These are phyloP conservation scores for Globisporangium alternatum DNA, from an alignment of 352 stramenopile species.

Conservation along the genomic window DNA sequence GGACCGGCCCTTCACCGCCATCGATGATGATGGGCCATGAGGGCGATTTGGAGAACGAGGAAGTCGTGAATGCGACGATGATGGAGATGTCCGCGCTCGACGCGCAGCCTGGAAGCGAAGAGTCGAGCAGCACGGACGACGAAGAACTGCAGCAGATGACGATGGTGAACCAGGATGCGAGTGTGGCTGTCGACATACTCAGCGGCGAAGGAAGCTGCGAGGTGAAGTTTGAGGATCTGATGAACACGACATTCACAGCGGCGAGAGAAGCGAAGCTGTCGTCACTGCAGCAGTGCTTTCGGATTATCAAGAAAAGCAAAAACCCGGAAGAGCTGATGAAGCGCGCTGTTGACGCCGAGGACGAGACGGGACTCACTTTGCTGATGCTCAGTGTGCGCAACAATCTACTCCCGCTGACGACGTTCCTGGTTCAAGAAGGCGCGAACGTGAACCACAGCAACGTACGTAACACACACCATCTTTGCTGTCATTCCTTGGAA, in stretches of 20 bases:
- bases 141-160: slow-evolving; percentile 73
- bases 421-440: slow-evolving; percentile 60
- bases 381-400: slow-evolving; percentile 79
- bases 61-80: slow-evolving; percentile 19
- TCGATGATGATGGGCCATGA: slow-evolving; percentile 6
- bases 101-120: slow-evolving; percentile 33
- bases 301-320: slow-evolving; percentile 46
- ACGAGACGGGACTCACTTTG: slow-evolving; percentile 79
- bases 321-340: slow-evolving; percentile 50
- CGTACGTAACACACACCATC: slow-evolving; percentile 32
- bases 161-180: slow-evolving; percentile 48
- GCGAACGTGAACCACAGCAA: slow-evolving; percentile 83
- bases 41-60: slow-evolving; percentile 15
- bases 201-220: slow-evolving; percentile 38
- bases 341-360: slow-evolving; percentile 52
- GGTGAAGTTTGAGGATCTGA: slow-evolving; percentile 61
- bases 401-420: slow-evolving; percentile 53
- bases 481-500: slow-evolving; percentile 3
- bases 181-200: slow-evolving; percentile 18
- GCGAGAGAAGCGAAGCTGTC: slow-evolving; percentile 46
- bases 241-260: slow-evolving; percentile 55
- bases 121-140: slow-evolving; percentile 76
- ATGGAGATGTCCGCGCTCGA: slow-evolving; percentile 13
- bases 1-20: neutral
- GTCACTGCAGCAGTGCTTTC: slow-evolving; percentile 59